Evolutionary conservation across 768 basidiomycete species (phyloP).

Genomic region (Cystobasidium ongulense): DNA sequence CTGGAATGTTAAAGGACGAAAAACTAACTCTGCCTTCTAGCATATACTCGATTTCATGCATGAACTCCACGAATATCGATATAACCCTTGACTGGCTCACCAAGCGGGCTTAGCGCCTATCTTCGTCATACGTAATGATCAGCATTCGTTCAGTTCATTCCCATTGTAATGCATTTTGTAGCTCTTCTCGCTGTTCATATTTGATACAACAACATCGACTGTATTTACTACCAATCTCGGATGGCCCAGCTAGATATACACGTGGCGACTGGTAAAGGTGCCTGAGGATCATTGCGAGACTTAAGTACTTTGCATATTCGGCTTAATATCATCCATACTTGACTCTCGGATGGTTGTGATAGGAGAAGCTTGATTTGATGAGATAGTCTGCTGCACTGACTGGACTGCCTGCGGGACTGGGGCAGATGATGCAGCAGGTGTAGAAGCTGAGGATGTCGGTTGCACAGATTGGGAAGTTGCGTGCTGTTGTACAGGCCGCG

Average conservation of each 20-base stretch:
- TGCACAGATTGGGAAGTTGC: background rate
- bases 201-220: background rate
- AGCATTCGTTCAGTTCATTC: background rate
- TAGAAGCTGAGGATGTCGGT: background rate
- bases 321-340: background rate
- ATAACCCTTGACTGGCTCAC: slow-evolving; percentile 30
- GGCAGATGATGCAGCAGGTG: background rate
- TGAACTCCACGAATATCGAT: slow-evolving; percentile 28
- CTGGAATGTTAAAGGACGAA: background rate
- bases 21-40: background rate
- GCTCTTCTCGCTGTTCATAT: background rate
- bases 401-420: background rate
- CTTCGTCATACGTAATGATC: background rate
- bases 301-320: background rate
- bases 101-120: background rate
- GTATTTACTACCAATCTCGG: background rate
- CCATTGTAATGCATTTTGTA: background rate
- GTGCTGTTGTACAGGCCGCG: background rate
- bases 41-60: slow-evolving; percentile 27
- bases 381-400: background rate
- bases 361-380: background rate
- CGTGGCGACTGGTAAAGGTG: too few relatives aligned
- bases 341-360: background rate
- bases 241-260: too few relatives aligned
- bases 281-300: background rate